Evolutionary conservation across 805 yeast species (phyloP).

Genomic region (Pachysolen tannophilus): DNA sequence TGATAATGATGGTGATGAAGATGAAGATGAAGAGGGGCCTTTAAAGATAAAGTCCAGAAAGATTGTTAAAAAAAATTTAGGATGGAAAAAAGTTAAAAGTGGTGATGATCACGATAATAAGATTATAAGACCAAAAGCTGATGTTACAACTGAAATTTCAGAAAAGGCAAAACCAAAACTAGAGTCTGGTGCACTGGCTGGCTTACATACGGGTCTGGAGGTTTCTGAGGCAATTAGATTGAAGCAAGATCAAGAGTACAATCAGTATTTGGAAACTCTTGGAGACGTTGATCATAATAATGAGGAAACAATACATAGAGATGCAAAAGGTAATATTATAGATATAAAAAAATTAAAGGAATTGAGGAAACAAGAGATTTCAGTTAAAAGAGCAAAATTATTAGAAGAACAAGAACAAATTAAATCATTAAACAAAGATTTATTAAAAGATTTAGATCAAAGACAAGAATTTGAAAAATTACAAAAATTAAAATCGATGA

Average conservation of each 20-base stretch:
- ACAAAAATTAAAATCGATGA: conserved; percentile 16
- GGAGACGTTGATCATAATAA: conserved; percentile 8
- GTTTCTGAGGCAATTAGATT: conserved; percentile 27
- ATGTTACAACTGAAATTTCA: conserved; percentile 11
- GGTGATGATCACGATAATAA: no score
- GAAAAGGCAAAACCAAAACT: no score
- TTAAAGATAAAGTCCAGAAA: conserved; percentile 12
- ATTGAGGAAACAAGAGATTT: conserved; percentile 9
- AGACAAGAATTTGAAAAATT: conserved; percentile 26
- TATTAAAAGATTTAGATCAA: conserved; percentile 28
- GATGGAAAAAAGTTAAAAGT: no score
- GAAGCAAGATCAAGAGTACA: conserved; percentile 19
- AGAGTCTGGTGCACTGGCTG: conserved; percentile 24
- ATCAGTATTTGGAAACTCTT: conserved; percentile 7
- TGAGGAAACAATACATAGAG: conserved; percentile 47
- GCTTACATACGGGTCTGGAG: conserved; percentile 39
- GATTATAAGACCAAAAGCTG: conserved; percentile 10
- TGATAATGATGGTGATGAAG: not conserved
- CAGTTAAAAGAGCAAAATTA: conserved; percentile 11
- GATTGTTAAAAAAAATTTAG: no score
- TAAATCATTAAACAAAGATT: conserved; percentile 27
- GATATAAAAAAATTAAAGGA: conserved; percentile 22
- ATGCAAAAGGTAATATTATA: conserved; percentile 47
- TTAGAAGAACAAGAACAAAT: conserved; percentile 19
- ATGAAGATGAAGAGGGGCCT: conserved; percentile 9